A percentile compares a stretch with the other conserved stretches of the same genome.
phyloP scores from a whole-genome alignment of 345 rosid species.

The Abelmoschus esculentus region DNA sequence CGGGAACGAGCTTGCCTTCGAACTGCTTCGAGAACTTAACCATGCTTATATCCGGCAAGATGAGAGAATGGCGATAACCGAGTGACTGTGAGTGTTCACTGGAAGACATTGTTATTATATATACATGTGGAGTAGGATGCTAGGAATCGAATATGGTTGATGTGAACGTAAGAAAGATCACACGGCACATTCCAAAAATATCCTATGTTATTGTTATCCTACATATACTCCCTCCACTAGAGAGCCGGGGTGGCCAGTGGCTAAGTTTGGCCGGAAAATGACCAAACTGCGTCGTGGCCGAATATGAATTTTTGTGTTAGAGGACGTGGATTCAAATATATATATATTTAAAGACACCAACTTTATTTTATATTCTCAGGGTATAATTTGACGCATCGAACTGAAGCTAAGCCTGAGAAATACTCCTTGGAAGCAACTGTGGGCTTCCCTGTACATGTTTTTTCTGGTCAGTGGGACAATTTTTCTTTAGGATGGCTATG shows the following conservation, averaged over 20 bases:
- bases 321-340: no score
- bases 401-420: no score
- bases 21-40: slow-evolving; percentile 88
- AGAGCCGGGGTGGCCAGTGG: neutral
- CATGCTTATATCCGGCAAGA: slow-evolving; percentile 27
- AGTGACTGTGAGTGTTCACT: slow-evolving; percentile 28
- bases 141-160: slow-evolving; percentile 28
- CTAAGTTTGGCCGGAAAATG: slow-evolving; percentile 32
- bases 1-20: slow-evolving; percentile 91
- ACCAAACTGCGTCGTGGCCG: slow-evolving; percentile 8
- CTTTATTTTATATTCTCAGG: no score
- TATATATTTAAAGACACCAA: no score
- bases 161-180: slow-evolving; percentile 7
- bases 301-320: no score
- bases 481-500: no score
- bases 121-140: slow-evolving; percentile 31
- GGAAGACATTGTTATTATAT: slow-evolving; percentile 25
- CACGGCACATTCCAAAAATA: slow-evolving; percentile 55
- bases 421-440: no score
- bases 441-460: no score
- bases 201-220: slow-evolving; percentile 34
- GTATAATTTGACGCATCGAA: no score
- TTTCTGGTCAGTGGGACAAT: no score
- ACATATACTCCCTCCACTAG: slow-evolving; percentile 46
- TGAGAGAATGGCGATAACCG: slow-evolving; percentile 6